These are phyloP conservation scores for Beauveria australis DNA, from an alignment of 2,329 filamentous ascomycete genomes.

Conservation along the genomic window DNA sequence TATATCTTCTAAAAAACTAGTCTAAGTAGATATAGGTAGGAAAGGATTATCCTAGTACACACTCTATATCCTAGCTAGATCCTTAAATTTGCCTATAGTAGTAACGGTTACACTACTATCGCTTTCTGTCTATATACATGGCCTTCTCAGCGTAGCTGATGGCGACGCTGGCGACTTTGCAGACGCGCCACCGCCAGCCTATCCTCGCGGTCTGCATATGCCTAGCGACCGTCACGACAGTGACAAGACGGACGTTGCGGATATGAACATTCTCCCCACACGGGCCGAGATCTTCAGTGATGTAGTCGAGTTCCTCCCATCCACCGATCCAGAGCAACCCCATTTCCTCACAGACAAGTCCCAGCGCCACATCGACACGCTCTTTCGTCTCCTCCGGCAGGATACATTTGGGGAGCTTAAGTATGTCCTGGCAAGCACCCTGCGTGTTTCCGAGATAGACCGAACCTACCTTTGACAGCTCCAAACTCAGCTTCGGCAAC, in stretches of 20 bases:
- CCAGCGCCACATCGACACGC: constrained; percentile 5
- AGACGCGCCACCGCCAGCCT: background rate
- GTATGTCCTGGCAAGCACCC: background rate
- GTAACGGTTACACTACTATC: too few relatives aligned
- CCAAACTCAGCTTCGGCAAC: constrained; percentile 1
- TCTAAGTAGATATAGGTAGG: too few relatives aligned
- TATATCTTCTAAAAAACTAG: too few relatives aligned
- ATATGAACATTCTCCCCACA: background rate
- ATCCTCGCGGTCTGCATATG: background rate
- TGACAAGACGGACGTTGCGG: background rate
- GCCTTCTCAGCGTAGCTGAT: background rate
- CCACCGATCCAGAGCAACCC: constrained; percentile 3
- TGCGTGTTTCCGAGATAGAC: background rate
- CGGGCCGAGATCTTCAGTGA: constrained; percentile 1
- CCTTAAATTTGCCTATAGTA: too few relatives aligned
- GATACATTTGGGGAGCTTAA: constrained; percentile 7
- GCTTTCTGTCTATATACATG: background rate
- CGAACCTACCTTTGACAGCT: background rate
- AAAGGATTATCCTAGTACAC: too few relatives aligned
- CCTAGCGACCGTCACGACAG: constrained; percentile 2
- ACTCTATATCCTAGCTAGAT: background rate
- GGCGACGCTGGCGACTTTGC: background rate
- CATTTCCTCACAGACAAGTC: constrained; percentile 7
- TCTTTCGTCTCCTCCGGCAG: constrained; percentile 4
- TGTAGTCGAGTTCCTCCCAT: constrained; percentile 3